Evolutionary conservation across 2,329 filamentous ascomycete genomes (phyloP), one percentile per base, ranked within the genome.

Genomic region (Juglanconis sp.): DNA sequence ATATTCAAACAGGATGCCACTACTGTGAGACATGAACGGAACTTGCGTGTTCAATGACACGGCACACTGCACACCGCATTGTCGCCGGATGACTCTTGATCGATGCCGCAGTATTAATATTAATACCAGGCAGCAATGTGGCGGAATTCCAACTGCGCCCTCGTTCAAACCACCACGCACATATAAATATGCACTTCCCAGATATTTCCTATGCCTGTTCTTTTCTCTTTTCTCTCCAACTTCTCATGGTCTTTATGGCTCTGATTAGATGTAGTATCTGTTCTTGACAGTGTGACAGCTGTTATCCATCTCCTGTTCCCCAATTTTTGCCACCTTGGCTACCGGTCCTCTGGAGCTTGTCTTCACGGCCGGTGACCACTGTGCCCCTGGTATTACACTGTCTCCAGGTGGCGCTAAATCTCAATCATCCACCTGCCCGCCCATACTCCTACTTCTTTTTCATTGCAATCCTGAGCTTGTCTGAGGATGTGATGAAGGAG

Each of bases 181-280:
- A 47, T 47, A 47, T 47, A 47, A 47, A 47, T 47, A 47, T 30
- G 15, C n/a, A 17, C 13, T 47, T n/a, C 44, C 17, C 15, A 8
- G 13, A 17, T 7, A 4, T 15, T 7, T 47, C n/a, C 5, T 30
- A 24, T 7, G n/a, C 17, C 13, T 4, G 5, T 47, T 13, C 9
- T 31, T 35, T 5, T 40, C 15, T 4, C 17, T n/a, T 57, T 24
- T 15, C 9, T 49, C 47, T 49, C 40, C 49, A 51, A 17, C 55
- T 57, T 57, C 36, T 57, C 55, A 50, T 40, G 17, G 55, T 57
- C 55, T 34, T 35, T 3, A n/a, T 8, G 47, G 55, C 55, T 57
- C 13, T 50, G 55, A 57, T 57, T 50, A 51, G 55, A 57, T 57
- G 55, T 57, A 57, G 55, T 57, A 57, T 57, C 55, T 57, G 55